These are phyloP conservation scores for Eucommia ulmoides DNA, from an alignment of 257 asterid species.

Conservation along the genomic window DNA sequence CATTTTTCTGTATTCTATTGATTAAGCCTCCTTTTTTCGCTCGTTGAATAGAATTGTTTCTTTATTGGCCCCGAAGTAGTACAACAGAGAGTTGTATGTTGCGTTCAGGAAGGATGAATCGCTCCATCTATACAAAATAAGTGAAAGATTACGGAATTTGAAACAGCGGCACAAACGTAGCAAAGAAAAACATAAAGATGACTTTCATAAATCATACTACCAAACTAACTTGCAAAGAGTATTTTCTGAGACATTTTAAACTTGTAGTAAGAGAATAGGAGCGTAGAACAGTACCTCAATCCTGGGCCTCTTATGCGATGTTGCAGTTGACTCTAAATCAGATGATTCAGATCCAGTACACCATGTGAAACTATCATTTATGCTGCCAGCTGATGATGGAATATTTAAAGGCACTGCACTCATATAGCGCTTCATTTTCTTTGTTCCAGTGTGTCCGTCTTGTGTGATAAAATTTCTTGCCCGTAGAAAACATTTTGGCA, in stretches of 20 bases:
- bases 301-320: slow-evolving; percentile 57
- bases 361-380: slow-evolving; percentile 50
- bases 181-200: not conserved
- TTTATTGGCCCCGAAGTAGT: too few relatives aligned
- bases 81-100: too few relatives aligned
- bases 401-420: slow-evolving; percentile 69
- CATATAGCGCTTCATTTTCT: slow-evolving; percentile 81
- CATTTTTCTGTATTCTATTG: too few relatives aligned
- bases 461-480: slow-evolving; percentile 72
- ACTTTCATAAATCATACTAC: not conserved
- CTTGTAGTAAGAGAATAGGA: not conserved
- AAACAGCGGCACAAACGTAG: too few relatives aligned
- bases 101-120: too few relatives aligned
- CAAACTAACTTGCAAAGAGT: not conserved
- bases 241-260: not conserved
- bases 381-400: slow-evolving; percentile 67
- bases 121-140: too few relatives aligned
- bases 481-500: slow-evolving; percentile 88
- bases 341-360: slow-evolving; percentile 49
- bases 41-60: too few relatives aligned
- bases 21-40: too few relatives aligned
- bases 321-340: slow-evolving; percentile 87
- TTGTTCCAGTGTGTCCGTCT: slow-evolving; percentile 74
- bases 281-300: slow-evolving; percentile 38
- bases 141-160: too few relatives aligned